These are phyloP conservation scores for Eucalyptus paniculata DNA, from an alignment of 345 rosid species.

Conservation along the genomic window DNA sequence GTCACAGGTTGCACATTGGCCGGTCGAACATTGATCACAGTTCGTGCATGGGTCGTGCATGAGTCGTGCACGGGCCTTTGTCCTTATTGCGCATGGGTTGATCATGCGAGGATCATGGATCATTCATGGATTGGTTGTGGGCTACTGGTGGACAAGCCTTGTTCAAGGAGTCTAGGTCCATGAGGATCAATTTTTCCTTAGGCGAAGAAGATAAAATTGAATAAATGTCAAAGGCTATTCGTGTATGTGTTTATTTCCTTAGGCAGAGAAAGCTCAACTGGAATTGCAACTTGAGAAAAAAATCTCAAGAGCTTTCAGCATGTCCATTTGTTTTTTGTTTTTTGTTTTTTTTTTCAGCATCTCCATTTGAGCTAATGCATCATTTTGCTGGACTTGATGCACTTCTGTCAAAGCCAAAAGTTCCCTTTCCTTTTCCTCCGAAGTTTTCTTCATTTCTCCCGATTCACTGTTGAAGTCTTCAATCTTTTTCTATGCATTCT, in stretches of 20 bases:
- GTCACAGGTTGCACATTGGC: too few relatives aligned
- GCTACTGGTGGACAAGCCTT: too few relatives aligned
- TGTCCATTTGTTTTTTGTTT: slow-evolving; percentile 13
- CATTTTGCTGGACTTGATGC: slow-evolving; percentile 34
- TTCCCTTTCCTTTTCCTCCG: slow-evolving; percentile 41
- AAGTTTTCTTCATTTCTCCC: slow-evolving; percentile 26
- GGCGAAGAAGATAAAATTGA: too few relatives aligned
- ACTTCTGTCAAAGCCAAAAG: slow-evolving; percentile 25
- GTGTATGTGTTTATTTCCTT: too few relatives aligned
- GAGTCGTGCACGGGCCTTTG: too few relatives aligned
- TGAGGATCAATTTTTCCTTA: too few relatives aligned
- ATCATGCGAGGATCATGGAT: too few relatives aligned
- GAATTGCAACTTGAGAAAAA: slow-evolving; percentile 44
- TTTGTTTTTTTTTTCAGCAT: too few relatives aligned
- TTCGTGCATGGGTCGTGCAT: too few relatives aligned
- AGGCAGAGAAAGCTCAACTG: slow-evolving; percentile 30
- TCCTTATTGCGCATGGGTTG: rapidly evolving
- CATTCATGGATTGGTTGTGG: too few relatives aligned
- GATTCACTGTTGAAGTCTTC: slow-evolving; percentile 28
- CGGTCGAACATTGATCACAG: rapidly evolving
- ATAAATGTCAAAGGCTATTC: too few relatives aligned
- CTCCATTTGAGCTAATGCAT: slow-evolving; percentile 26
- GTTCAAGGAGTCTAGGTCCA: too few relatives aligned
- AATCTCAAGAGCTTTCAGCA: slow-evolving; percentile 34
- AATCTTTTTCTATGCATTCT: slow-evolving; percentile 22